phyloP scores from a whole-genome alignment of 75 land plant species.

The Adiantum capillusveneris region DNA sequence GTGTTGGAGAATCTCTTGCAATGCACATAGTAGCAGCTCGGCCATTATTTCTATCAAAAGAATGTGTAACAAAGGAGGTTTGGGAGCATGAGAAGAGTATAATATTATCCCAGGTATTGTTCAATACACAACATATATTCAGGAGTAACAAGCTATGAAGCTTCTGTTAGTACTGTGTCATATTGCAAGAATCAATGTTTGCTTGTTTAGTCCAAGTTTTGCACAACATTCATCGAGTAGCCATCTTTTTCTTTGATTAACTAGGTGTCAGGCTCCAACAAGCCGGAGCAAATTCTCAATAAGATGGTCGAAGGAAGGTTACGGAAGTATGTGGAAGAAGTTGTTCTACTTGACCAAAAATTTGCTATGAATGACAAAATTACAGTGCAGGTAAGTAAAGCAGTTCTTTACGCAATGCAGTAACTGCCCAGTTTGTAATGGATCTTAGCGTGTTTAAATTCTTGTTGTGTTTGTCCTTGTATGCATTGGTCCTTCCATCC shows the following conservation, averaged over 20 bases:
- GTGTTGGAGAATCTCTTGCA: slow-evolving; percentile 72
- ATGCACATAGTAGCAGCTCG: slow-evolving; percentile 93
- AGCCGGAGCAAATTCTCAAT: slow-evolving; percentile 63
- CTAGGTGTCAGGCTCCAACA: slow-evolving; percentile 73
- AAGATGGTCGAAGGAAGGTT: slow-evolving; percentile 95
- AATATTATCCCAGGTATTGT: slow-evolving; percentile 70
- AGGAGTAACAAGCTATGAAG: no score
- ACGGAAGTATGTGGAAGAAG: slow-evolving; percentile 76
- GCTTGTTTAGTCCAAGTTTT: background rate
- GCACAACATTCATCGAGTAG: background rate
- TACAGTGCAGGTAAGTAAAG: slow-evolving; percentile 55
- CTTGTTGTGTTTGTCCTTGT: no score
- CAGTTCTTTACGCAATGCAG: background rate
- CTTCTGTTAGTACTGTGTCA: no score
- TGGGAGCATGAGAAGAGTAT: slow-evolving; percentile 66
- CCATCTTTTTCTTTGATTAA: slow-evolving; percentile 5
- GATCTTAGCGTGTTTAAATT: background rate
- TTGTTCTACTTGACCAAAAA: slow-evolving; percentile 78
- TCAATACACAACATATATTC: background rate
- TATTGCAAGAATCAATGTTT: background rate
- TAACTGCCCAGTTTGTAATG: background rate
- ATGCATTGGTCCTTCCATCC: no score
- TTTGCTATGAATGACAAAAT: slow-evolving; percentile 66
- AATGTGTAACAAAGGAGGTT: slow-evolving; percentile 61
- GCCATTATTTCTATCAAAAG: slow-evolving; percentile 78